Evolutionary conservation across 805 yeast genomes (phyloP), one percentile per base, ranked within the genome.

Genomic region (Barnettozyma vustinii): DNA sequence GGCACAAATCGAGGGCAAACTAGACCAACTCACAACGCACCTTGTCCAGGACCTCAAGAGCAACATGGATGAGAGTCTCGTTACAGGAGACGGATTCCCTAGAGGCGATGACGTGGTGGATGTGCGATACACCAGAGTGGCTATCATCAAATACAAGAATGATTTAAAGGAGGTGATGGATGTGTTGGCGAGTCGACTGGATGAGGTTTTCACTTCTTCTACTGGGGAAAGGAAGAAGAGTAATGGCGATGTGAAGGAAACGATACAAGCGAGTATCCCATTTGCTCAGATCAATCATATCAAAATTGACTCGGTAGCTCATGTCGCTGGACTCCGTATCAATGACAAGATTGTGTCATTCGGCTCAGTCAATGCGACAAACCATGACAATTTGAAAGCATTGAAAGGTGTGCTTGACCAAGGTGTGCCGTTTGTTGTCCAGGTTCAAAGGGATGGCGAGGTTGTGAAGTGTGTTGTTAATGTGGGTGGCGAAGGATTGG

Each of bases 41-140:
- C 26, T 49, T 10, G 13, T n/a, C 8, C 9, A 35, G 16, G 40
- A 49, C 20, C 44, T 49, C 25, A 36, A 46, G 20, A 37, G 44
- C 4, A 82, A 77, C 54, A 81, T 88, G 87, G 64, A 74, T 21
- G 82, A 91, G 1, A 72, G 81, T 0, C 65, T 92, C 50, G 66
- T 87, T 2, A 79, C 84, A 0, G 50, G 58, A 0, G 96, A 92
- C 59, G 97, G 97, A 19, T 92, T 79, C 58, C 99, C 99, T 1
- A 69, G 97, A 40, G 64, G 72, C 16, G 97, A 92, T 60, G 96
- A 92, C 58, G 85, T 92, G 5, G 79, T 89, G 2, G 76, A 76
- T 45, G 72, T 89, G 12, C 69, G 96, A 46, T 63, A 76, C 9
- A 61, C 82, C 1, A 69, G 97, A 50, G 76, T 81, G 9, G 77